Evolutionary conservation across 768 basidiomycete genomes (phyloP).

Genomic region (Sarcodon aspratus): DNA sequence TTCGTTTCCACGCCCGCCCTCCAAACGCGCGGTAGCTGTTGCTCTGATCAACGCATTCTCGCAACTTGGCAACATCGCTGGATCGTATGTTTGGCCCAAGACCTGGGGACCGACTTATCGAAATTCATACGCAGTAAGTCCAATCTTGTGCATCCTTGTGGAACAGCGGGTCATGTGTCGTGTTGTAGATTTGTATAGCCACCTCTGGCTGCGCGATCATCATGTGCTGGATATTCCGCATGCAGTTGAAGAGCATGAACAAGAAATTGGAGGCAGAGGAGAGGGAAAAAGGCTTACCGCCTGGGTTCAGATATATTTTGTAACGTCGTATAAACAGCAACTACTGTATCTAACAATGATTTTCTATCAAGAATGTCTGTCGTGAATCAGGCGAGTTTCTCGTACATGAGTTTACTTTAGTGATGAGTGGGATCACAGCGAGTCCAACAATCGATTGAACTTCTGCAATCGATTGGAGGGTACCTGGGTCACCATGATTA

Average conservation of each 20-base stretch:
- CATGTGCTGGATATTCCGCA: conserved; percentile 20
- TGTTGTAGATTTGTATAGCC: conserved; percentile 12
- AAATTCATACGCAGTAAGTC: conserved; percentile 65
- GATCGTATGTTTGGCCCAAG: conserved; percentile 65
- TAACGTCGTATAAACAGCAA: conserved; percentile 11
- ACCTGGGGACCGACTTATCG: conserved; percentile 63
- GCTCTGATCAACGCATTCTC: conserved; percentile 76
- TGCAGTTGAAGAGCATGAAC: conserved; percentile 16
- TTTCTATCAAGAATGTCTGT: too few relatives aligned
- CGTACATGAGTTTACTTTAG: too few relatives aligned
- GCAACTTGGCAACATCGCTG: conserved; percentile 75
- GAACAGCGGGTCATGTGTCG: too few relatives aligned
- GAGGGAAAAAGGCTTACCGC: conserved; percentile 23
- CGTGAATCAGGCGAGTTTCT: too few relatives aligned
- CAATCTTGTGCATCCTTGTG: conserved; percentile 33
- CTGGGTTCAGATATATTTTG: conserved; percentile 26
- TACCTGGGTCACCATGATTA: too few relatives aligned
- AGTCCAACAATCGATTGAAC: too few relatives aligned
- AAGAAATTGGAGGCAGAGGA: conserved; percentile 24
- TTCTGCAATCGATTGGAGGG: too few relatives aligned
- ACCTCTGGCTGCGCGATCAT: conserved; percentile 18
- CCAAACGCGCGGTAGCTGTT: conserved; percentile 80
- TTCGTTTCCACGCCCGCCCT: conserved; percentile 63
- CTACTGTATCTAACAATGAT: not conserved
- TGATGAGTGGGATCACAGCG: too few relatives aligned